Percentiles rank a stretch among this genome's conserved stretches.
phyloP scores from a whole-genome alignment of 225 moss, liverwort and hornwort genomes.

The Bryoerythrophyllum caledonicum region DNA sequence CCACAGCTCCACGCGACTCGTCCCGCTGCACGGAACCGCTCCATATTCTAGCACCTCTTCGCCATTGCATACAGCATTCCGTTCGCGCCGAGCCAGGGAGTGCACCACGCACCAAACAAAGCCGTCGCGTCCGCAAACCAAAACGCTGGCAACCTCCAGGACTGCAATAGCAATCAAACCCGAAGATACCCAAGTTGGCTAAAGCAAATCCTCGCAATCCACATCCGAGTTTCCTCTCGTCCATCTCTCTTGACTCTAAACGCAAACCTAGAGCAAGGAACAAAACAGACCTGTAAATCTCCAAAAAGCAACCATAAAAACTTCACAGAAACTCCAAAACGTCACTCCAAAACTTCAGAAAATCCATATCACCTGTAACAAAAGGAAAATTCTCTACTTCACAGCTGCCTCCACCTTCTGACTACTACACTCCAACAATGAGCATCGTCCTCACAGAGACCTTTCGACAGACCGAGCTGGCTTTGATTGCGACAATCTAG shows the following conservation, averaged over 20 bases:
- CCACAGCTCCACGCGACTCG: slow-evolving; percentile 15
- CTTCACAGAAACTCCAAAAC: neutral
- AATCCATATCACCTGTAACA: neutral
- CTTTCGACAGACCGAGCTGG: too few relatives aligned
- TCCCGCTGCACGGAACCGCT: slow-evolving; percentile 1
- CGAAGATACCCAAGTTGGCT: neutral
- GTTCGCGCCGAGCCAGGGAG: neutral
- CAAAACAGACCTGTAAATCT: too few relatives aligned
- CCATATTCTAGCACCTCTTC: neutral
- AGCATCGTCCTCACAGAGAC: neutral
- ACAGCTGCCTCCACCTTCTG: neutral
- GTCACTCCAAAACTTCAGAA: too few relatives aligned
- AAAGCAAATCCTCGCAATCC: neutral
- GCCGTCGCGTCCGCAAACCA: slow-evolving; percentile 18
- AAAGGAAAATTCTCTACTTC: neutral
- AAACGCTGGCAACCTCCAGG: too few relatives aligned
- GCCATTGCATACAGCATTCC: slow-evolving; percentile 27
- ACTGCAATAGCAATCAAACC: neutral
- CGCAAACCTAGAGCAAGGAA: neutral
- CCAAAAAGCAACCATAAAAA: neutral
- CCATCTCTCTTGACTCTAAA: neutral
- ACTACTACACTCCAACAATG: neutral
- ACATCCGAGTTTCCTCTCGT: neutral
- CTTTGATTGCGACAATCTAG: too few relatives aligned
- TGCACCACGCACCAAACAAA: slow-evolving; percentile 7